Percentiles rank a stretch among this genome's conserved stretches.
Evolutionary conservation across 2,329 filamentous ascomycete species (phyloP).

Genomic region (Pestalotiopsis fici): DNA sequence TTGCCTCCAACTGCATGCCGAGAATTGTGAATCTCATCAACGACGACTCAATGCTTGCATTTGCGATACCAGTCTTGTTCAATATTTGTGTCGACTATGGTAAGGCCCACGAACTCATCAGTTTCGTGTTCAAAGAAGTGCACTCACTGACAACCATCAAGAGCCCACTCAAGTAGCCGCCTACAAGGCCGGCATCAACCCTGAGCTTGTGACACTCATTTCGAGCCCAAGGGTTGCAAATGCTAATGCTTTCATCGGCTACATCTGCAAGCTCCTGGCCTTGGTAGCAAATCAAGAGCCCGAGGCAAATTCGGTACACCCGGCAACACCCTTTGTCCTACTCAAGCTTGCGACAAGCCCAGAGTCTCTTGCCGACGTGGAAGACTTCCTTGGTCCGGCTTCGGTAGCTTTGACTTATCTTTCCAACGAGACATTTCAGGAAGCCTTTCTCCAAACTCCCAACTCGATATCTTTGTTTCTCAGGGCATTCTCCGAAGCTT

Average conservation of each 20-base stretch:
- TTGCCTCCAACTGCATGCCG: conserved; percentile 48
- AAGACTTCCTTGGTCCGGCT: conserved; percentile 54
- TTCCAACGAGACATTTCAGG: conserved; percentile 52
- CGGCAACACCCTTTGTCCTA: conserved; percentile 48
- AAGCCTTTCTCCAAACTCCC: conserved; percentile 41
- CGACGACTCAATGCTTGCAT: conserved; percentile 48
- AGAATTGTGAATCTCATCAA: conserved; percentile 49
- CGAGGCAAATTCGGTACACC: conserved; percentile 45
- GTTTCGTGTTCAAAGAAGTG: background rate
- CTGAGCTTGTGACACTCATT: conserved; percentile 49
- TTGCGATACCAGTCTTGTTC: conserved; percentile 60
- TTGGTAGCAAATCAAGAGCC: conserved; percentile 54
- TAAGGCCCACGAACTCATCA: conserved; percentile 31
- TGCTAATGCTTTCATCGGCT: conserved; percentile 44
- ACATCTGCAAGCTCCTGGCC: conserved; percentile 58
- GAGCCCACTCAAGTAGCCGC: conserved; percentile 60
- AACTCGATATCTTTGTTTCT: conserved; percentile 45
- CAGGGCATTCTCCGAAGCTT: conserved; percentile 47
- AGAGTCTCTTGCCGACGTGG: conserved; percentile 44
- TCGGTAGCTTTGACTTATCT: conserved; percentile 59
- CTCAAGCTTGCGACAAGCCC: conserved; percentile 47
- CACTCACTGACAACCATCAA: conserved; percentile 29
- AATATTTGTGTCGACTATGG: conserved; percentile 67
- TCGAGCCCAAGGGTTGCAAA: conserved; percentile 43
- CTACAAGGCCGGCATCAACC: conserved; percentile 51